A percentile compares a stretch with the other conserved stretches of the same genome.
These are phyloP conservation scores for Yamadazyma pseudoaaseri DNA, from an alignment of 1,139 yeast genomes.

Conservation along the genomic window DNA sequence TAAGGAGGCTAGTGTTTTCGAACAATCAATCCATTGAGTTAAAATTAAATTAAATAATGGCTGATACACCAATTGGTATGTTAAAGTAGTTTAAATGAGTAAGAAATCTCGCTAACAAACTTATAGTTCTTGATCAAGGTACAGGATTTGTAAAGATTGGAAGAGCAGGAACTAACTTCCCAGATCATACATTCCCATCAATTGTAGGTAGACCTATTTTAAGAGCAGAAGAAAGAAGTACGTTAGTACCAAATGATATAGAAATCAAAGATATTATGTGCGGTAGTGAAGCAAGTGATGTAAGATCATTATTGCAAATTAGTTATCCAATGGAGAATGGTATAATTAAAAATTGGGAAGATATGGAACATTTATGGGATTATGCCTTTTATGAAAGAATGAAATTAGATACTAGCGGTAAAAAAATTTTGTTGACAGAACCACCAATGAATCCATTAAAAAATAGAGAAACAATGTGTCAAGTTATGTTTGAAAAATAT, in stretches of 20 bases:
- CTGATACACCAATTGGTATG: constrained; percentile 59
- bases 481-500: constrained; percentile 95
- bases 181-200: constrained; percentile 97
- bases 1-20: constrained; percentile 3
- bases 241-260: constrained; percentile 52
- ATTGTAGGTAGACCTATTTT: constrained; percentile 97
- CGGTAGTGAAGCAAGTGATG: constrained; percentile 92
- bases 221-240: constrained; percentile 89
- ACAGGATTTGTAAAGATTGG: constrained; percentile 97
- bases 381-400: constrained; percentile 92
- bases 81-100: constrained; percentile 13
- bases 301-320: constrained; percentile 84
- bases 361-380: constrained; percentile 98
- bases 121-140: constrained; percentile 92
- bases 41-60: constrained; percentile 28
- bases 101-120: too few relatives aligned
- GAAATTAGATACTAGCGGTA: constrained; percentile 72
- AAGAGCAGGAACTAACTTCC: constrained; percentile 95
- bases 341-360: constrained; percentile 96
- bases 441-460: constrained; percentile 98
- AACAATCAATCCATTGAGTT: constrained; percentile 3
- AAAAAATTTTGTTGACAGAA: constrained; percentile 85
- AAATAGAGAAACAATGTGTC: constrained; percentile 93
- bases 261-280: constrained; percentile 94
- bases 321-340: constrained; percentile 99